Base-by-base conservation (phyloP, 179 eudicot genomes). In the Beta macrorhiza region DNA sequence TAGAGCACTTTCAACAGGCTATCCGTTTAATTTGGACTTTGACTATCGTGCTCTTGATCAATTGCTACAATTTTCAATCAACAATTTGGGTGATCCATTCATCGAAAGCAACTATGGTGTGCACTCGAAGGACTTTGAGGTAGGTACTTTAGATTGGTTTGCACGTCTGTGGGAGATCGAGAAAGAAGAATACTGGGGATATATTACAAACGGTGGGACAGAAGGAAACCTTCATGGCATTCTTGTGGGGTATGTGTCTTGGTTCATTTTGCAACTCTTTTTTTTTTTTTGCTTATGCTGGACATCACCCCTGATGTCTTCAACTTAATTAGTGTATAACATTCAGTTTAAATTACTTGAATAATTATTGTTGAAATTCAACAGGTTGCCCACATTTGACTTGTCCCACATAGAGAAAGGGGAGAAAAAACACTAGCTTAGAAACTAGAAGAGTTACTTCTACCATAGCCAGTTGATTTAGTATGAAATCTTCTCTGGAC, bases 221-320 rank as follows among this genome's bases (percentile, higher is more conserved):
- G 67, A 62, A 62, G 67, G 67, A 62, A 62, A 62, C 29, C 67
- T 62, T 62, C 67, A 62, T 62, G 67, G 67, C 25, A 62, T 62
- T 19, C 67, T 62, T 62, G 67, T 62, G 19, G 67, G 67, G 67
- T 62, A 62, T 4, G 67, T 62, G 2, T 61, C 0, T 61, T 5
- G 3, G 8, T 61, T 14, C 62, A 14, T 25, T 57, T 4, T 57
- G 3, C 25, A 25, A 25, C 25, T 25, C 25, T 25, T 25, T 25
- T 62, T 62, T 19, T 56, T 52, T 52, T 12, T 52, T 7, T 52
- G 9, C 13, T 52, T 52, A 52, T 52, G 9, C 11, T 52, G 9
- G 56, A 8, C 13, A 12, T 52, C 9, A 52, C 1, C 56, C 56
- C 13, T 52, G 56, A 52, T 12, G 1, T 7, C 13, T 52, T 1